A percentile compares a stretch with the other conserved stretches of the same genome.
phyloP scores from a whole-genome alignment of 768 basidiomycete species.

The Phlegmacium glaucopus region DNA sequence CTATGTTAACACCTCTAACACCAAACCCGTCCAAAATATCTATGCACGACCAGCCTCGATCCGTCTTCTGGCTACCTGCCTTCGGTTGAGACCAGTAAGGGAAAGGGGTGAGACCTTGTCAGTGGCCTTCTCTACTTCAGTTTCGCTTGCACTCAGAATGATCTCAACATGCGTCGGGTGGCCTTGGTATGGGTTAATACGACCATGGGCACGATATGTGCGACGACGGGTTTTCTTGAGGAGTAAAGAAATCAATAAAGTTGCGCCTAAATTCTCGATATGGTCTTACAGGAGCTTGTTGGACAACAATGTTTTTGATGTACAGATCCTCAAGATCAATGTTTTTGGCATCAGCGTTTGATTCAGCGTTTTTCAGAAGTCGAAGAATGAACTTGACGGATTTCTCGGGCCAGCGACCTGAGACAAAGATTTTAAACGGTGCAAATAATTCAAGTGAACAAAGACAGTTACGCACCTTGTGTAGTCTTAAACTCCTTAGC shows the following conservation, averaged over 20 bases:
- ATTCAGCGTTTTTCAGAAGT: slow-evolving; percentile 97
- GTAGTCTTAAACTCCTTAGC: slow-evolving; percentile 97
- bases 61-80: slow-evolving; percentile 83
- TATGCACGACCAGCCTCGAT: slow-evolving; percentile 78
- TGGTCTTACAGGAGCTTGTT: slow-evolving; percentile 90
- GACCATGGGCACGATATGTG: slow-evolving; percentile 97
- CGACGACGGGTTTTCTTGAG: slow-evolving; percentile 94
- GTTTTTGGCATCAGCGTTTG: slow-evolving; percentile 98
- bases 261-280: not conserved
- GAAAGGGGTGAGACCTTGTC: slow-evolving; percentile 57
- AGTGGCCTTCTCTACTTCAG: slow-evolving; percentile 89
- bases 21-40: slow-evolving; percentile 12
- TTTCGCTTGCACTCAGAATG: slow-evolving; percentile 76
- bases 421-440: slow-evolving; percentile 3
- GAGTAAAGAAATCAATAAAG: slow-evolving; percentile 4
- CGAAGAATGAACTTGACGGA: slow-evolving; percentile 93
- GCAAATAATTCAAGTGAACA: not conserved
- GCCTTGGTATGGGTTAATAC: slow-evolving; percentile 98
- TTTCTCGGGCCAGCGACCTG: slow-evolving; percentile 99
- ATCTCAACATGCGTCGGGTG: slow-evolving; percentile 97
- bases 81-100: slow-evolving; percentile 72
- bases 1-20: not conserved
- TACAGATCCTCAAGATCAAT: slow-evolving; percentile 87
- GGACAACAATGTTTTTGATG: slow-evolving; percentile 97
- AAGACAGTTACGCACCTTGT: slow-evolving; percentile 63